These are phyloP conservation scores for Rusavskia elegans DNA, from an alignment of 495 filamentous ascomycete species.

Conservation along the genomic window DNA sequence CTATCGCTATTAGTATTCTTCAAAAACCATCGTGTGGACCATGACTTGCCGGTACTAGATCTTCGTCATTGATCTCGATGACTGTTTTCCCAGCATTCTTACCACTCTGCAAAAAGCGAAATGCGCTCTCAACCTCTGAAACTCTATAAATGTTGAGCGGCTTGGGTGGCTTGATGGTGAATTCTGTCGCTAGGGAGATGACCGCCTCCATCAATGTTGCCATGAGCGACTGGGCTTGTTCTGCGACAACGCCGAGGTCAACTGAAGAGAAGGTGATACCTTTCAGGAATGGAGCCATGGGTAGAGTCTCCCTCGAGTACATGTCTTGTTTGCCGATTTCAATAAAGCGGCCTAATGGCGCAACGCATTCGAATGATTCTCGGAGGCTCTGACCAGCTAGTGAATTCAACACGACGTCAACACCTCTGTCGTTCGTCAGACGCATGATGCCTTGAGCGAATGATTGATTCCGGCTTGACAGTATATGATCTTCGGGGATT, in stretches of 20 bases:
- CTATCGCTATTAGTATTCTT: too few species aligned
- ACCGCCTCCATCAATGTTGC: background rate
- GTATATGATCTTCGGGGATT: constrained; percentile 27
- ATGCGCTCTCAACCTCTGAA: constrained; percentile 28
- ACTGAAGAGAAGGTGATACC: background rate
- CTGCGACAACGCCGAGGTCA: background rate
- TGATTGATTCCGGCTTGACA: constrained; percentile 23
- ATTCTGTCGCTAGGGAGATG: too few species aligned
- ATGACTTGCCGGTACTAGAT: background rate
- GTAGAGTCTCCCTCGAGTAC: background rate
- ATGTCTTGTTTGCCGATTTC: background rate
- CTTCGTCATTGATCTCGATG: background rate
- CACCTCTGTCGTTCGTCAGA: constrained; percentile 28
- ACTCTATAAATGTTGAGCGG: constrained; percentile 24
- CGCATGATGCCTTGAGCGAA: constrained; percentile 29
- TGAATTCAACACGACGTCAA: constrained; percentile 41
- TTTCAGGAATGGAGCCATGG: background rate
- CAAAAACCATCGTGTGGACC: background rate
- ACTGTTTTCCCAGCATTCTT: constrained; percentile 41
- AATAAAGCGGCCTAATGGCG: constrained; percentile 24
- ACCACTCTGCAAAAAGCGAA: constrained; percentile 38
- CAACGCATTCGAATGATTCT: constrained; percentile 25
- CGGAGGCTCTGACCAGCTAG: constrained; percentile 23
- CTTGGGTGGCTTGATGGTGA: constrained; percentile 3
- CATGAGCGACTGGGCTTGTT: background rate